Percentiles rank a stretch among this genome's conserved stretches.
These are phyloP conservation scores for Myriosclerotinia scirpicola DNA, from an alignment of 2,329 filamentous ascomycete genomes.

Conservation along the genomic window DNA sequence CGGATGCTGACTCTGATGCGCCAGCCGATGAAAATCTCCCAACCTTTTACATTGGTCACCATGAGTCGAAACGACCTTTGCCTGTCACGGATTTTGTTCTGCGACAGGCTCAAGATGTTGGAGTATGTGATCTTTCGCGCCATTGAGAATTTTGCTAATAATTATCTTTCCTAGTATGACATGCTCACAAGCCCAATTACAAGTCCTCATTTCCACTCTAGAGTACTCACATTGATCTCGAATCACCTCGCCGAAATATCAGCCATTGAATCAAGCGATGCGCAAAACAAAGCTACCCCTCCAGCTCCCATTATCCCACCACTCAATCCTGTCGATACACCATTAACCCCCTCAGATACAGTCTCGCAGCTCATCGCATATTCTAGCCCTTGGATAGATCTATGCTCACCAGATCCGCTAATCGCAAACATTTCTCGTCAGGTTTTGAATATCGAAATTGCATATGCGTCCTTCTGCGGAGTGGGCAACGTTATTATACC, in stretches of 20 bases:
- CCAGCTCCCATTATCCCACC: constrained; percentile 62
- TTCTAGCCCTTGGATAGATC: constrained; percentile 89
- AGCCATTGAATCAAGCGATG: constrained; percentile 46
- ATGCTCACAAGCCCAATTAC: constrained; percentile 79
- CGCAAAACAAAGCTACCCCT: constrained; percentile 46
- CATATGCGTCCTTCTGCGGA: constrained; percentile 95
- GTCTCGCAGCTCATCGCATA: constrained; percentile 75
- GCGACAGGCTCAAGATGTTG: constrained; percentile 64
- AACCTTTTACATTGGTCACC: constrained; percentile 70
- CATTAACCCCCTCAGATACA: constrained; percentile 64
- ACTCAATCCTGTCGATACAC: constrained; percentile 77
- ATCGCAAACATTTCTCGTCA: constrained; percentile 86
- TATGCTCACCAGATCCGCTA: constrained; percentile 78
- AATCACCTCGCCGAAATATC: constrained; percentile 49
- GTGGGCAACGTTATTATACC: constrained; percentile 79
- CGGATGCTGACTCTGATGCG: constrained; percentile 29
- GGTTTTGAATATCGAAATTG: constrained; percentile 84
- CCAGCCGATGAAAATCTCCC: constrained; percentile 42
- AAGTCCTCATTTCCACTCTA: constrained; percentile 67
- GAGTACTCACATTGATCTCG: constrained; percentile 63
- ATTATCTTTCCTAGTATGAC: constrained; percentile 58
- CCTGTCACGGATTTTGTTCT: constrained; percentile 65
- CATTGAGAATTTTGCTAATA: neutral
- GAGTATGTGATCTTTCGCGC: constrained; percentile 52
- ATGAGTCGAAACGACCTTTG: constrained; percentile 63